Conservation (phyloP, 352 stramenopile genomes). For the Globisporangium paddicum region DNA sequence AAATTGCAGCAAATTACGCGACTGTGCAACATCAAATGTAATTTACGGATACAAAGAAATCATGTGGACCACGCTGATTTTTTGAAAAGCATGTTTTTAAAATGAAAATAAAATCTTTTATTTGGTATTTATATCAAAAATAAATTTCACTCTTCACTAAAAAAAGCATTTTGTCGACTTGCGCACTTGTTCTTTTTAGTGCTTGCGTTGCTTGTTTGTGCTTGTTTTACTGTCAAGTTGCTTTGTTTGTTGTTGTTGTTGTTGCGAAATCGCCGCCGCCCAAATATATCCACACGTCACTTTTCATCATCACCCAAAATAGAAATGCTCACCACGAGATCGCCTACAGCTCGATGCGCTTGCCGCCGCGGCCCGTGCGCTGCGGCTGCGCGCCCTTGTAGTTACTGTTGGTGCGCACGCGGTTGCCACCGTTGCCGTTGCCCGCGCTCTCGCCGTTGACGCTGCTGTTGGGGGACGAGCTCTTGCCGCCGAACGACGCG, state of each 20-base stretch:
- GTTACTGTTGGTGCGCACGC: slow-evolving; percentile 20
- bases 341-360: slow-evolving; percentile 65
- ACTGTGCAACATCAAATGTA: no score
- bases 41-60: no score
- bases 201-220: not conserved
- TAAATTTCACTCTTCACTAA: not conserved
- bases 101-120: slow-evolving; percentile 6
- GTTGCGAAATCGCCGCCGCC: not conserved
- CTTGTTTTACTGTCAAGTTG: no score
- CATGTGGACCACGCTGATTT: not conserved
- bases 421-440: slow-evolving; percentile 10
- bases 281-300: slow-evolving; percentile 1
- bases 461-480: slow-evolving; percentile 12
- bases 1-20: no score
- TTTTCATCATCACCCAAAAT: not conserved
- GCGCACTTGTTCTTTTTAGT: not conserved
- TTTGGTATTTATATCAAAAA: slow-evolving; percentile 9
- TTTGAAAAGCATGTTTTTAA: no score
- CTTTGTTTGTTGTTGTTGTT: not conserved
- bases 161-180: not conserved
- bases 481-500: slow-evolving; percentile 17
- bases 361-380: slow-evolving; percentile 46
- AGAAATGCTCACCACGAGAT: not conserved
- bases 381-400: slow-evolving; percentile 38
- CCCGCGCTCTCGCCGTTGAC: slow-evolving; percentile 18